These are phyloP conservation scores for Avena sativa DNA, from an alignment of 176 grass and related monocot species.

Conservation along the genomic window DNA sequence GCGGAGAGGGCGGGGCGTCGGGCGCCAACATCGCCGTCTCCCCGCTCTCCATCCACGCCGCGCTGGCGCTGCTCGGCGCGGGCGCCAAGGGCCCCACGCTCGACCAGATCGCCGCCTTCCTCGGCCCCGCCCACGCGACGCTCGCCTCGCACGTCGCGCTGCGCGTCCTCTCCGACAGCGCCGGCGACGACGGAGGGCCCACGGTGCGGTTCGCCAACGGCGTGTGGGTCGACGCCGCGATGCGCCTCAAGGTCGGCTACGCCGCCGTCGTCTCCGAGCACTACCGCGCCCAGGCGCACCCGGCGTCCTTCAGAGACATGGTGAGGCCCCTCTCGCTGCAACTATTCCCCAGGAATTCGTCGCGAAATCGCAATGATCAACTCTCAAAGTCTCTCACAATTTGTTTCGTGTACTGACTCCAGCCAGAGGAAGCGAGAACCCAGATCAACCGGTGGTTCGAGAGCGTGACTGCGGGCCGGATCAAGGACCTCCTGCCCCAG, in stretches of 20 bases:
- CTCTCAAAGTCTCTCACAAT: not conserved
- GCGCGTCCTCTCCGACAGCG: constrained; percentile 32
- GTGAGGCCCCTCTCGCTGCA: constrained; percentile 4
- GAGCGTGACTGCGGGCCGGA: constrained; percentile 60
- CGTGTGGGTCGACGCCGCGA: constrained; percentile 60
- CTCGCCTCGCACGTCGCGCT: constrained; percentile 40
- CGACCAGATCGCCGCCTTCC: constrained; percentile 54
- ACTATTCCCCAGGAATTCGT: not conserved
- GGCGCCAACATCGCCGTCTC: constrained; percentile 52
- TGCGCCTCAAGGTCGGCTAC: constrained; percentile 53
- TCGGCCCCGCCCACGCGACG: constrained; percentile 41
- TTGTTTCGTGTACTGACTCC: not conserved
- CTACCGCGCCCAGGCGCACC: constrained; percentile 51
- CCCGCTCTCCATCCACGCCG: constrained; percentile 49
- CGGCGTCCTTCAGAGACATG: constrained; percentile 53
- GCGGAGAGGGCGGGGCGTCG: not conserved
- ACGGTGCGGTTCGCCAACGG: constrained; percentile 64
- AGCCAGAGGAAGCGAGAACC: constrained; percentile 52
- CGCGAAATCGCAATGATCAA: not conserved
- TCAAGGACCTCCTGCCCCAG: constrained; percentile 56
- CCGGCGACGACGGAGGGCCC: constrained; percentile 44
- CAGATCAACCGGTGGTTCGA: constrained; percentile 67
- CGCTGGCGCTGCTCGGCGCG: constrained; percentile 52
- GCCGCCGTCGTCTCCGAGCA: constrained; percentile 41
- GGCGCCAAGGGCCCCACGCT: constrained; percentile 45